Evolutionary conservation across 192 early-diverging fungal genomes (phyloP).

Genomic region (Umbelopsis vinacea): DNA sequence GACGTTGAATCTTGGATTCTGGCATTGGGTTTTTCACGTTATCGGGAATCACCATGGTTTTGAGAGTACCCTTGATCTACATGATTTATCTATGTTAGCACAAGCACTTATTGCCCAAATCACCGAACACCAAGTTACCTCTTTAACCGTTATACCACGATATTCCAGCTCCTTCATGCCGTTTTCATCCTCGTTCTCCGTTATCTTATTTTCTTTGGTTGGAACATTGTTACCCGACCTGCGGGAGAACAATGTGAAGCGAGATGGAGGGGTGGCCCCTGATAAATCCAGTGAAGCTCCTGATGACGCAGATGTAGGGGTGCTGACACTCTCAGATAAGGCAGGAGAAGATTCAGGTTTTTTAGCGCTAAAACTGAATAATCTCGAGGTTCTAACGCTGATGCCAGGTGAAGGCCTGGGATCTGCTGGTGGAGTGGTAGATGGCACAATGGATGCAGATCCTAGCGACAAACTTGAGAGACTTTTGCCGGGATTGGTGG

Average conservation of each 20-base stretch:
- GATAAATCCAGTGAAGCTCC: neutral
- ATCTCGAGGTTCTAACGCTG: neutral
- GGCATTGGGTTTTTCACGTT: slow-evolving; percentile 35
- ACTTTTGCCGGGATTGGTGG: slow-evolving; percentile 15
- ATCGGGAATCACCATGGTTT: slow-evolving; percentile 43
- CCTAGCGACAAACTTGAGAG: slow-evolving; percentile 40
- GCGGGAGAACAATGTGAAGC: slow-evolving; percentile 7
- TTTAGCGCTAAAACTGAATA: slow-evolving; percentile 22
- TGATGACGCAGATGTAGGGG: slow-evolving; percentile 15
- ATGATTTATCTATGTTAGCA: neutral
- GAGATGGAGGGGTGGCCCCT: neutral
- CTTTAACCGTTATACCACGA: slow-evolving; percentile 45
- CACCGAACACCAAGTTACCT: neutral
- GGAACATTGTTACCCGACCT: neutral
- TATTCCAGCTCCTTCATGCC: slow-evolving; percentile 39
- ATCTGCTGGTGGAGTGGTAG: neutral
- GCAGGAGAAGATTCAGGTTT: slow-evolving; percentile 9
- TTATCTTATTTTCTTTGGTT: neutral
- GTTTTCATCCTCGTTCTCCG: slow-evolving; percentile 24
- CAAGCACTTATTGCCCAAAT: neutral
- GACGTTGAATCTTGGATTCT: slow-evolving; percentile 36
- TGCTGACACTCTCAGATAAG: slow-evolving; percentile 6
- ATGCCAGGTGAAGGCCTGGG: slow-evolving; percentile 1
- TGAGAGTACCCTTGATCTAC: slow-evolving; percentile 44
- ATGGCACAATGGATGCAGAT: slow-evolving; percentile 36